These are phyloP conservation scores for Talaromyces proteolyticus DNA, from an alignment of 495 filamentous ascomycete species.

Conservation along the genomic window DNA sequence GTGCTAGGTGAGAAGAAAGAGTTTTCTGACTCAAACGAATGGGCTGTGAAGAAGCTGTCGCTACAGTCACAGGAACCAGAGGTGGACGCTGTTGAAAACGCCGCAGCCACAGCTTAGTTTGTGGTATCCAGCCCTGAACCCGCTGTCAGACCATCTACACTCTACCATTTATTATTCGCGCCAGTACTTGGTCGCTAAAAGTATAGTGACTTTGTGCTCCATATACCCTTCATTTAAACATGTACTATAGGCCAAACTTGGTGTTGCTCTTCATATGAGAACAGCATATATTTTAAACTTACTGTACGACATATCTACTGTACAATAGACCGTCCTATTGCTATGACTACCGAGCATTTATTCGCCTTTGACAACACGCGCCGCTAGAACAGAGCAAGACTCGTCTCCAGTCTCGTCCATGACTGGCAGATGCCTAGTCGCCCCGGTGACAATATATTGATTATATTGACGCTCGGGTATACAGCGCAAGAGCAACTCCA, in stretches of 20 bases:
- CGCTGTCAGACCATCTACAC: neutral
- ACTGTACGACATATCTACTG: neutral
- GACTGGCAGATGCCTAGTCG: slow-evolving; percentile 15
- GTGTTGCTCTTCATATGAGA: too few species aligned
- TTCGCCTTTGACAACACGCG: slow-evolving; percentile 20
- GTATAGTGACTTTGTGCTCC: neutral
- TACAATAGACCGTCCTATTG: neutral
- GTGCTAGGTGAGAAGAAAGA: slow-evolving; percentile 83
- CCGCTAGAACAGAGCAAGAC: slow-evolving; percentile 29
- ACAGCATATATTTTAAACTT: neutral
- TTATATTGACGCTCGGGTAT: slow-evolving; percentile 11
- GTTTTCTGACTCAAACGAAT: slow-evolving; percentile 45
- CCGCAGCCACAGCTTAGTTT: slow-evolving; percentile 14
- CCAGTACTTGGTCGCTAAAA: neutral
- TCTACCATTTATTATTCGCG: neutral
- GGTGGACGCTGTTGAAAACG: slow-evolving; percentile 10
- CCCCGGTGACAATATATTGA: slow-evolving; percentile 4
- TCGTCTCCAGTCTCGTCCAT: slow-evolving; percentile 26
- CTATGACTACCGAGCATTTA: too few species aligned
- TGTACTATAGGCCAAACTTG: neutral
- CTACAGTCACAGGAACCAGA: slow-evolving; percentile 18
- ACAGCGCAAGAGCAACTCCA: slow-evolving; percentile 34
- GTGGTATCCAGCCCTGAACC: neutral
- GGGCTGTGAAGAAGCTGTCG: slow-evolving; percentile 39
- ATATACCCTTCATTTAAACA: neutral